phyloP scores from a whole-genome alignment of 75 land plant species.

The Selaginella moellendorffii region DNA sequence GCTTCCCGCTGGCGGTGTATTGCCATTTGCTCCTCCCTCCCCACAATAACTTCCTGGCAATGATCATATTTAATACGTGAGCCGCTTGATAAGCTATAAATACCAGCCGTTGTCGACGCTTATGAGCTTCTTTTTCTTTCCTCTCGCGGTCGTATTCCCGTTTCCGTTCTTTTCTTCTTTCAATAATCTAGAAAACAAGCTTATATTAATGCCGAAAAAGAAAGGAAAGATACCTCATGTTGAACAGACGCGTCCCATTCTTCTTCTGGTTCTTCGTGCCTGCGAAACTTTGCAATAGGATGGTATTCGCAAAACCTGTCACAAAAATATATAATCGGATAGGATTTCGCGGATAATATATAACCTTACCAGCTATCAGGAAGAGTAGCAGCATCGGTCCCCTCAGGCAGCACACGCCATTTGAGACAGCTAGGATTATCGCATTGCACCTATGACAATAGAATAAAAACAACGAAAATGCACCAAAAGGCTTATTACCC shows the following conservation, averaged over 20 bases:
- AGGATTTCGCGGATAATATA: background rate
- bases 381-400: slow-evolving; percentile 3
- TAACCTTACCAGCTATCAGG: slow-evolving; percentile 7
- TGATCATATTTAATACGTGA: background rate
- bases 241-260: slow-evolving; percentile 8
- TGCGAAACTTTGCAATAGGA: slow-evolving; percentile 1
- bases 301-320: slow-evolving; percentile 2
- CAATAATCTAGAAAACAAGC: background rate
- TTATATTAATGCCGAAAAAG: background rate
- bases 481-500: background rate
- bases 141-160: slow-evolving; percentile 10
- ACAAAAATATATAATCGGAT: background rate
- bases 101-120: slow-evolving; percentile 1
- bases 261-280: slow-evolving; percentile 6
- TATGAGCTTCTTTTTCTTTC: slow-evolving; percentile 8
- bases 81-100: too few relatives aligned
- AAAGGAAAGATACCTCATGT: background rate
- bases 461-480: background rate
- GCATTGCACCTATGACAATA: slow-evolving; percentile 9
- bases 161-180: slow-evolving; percentile 3
- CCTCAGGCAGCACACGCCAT: slow-evolving; percentile 8
- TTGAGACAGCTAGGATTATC: slow-evolving; percentile 5
- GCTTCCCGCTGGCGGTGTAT: background rate
- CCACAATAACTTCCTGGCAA: background rate
- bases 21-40: background rate